A percentile compares a stretch with the other conserved stretches of the same genome.
Conservation (phyloP, 2,329 filamentous ascomycete genomes). For the Paraphoma sp. region DNA sequence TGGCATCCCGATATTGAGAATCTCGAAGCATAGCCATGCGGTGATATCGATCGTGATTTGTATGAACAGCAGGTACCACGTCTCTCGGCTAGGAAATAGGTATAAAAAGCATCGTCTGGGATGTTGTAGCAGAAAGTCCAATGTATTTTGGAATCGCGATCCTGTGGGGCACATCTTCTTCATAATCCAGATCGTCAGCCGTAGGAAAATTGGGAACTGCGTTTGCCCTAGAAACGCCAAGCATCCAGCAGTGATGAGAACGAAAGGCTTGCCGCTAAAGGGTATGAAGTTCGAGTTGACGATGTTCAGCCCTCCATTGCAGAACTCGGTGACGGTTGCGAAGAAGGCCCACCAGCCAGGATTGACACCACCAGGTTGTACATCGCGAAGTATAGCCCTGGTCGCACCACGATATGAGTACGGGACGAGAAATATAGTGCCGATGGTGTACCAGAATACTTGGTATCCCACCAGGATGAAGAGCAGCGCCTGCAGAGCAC, state of each 20-base stretch:
- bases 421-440: conserved; percentile 55
- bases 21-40: conserved; percentile 71
- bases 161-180: conserved; percentile 54
- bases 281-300: conserved; percentile 66
- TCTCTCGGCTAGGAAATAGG: conserved; percentile 68
- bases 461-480: conserved; percentile 53
- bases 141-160: conserved; percentile 51
- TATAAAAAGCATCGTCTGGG: conserved; percentile 69
- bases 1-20: conserved; percentile 69
- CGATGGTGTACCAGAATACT: conserved; percentile 48
- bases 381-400: conserved; percentile 48
- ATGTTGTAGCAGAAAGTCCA: conserved; percentile 67
- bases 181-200: conserved; percentile 64
- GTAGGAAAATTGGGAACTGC: conserved; percentile 64
- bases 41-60: conserved; percentile 66
- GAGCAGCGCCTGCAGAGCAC: conserved; percentile 57
- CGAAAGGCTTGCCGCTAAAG: conserved; percentile 57
- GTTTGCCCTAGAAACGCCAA: conserved; percentile 62
- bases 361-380: conserved; percentile 39
- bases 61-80: conserved; percentile 71
- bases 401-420: conserved; percentile 53
- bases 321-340: conserved; percentile 59
- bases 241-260: conserved; percentile 57
- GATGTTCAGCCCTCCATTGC: conserved; percentile 63
- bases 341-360: conserved; percentile 43